These are phyloP conservation scores for Ganoderma leucocontextum DNA, from an alignment of 1,284 basidiomycete species.

Conservation along the genomic window DNA sequence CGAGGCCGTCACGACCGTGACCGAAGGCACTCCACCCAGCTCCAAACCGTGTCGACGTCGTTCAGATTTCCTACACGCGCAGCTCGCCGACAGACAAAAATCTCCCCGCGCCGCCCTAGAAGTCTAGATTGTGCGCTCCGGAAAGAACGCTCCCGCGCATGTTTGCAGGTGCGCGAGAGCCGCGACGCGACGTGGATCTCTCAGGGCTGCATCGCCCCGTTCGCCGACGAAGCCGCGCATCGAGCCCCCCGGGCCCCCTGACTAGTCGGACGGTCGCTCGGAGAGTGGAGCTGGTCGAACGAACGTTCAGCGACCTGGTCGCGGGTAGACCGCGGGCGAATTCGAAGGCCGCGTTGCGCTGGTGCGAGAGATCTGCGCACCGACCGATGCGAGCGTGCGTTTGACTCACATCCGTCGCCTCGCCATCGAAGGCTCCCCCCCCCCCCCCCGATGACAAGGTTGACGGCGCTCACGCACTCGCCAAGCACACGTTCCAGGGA, in stretches of 20 bases:
- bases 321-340: slow-evolving; percentile 7
- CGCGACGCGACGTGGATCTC: neutral
- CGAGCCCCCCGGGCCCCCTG: neutral
- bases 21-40: neutral
- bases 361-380: neutral
- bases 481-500: slow-evolving; percentile 7
- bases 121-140: neutral
- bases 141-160: neutral
- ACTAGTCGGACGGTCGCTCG: slow-evolving; percentile 1
- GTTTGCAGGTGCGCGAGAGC: neutral
- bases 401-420: neutral
- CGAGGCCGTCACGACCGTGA: slow-evolving; percentile 1
- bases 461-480: neutral
- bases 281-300: neutral
- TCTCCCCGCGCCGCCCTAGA: neutral
- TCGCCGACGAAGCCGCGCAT: neutral
- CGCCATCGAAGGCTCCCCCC: slow-evolving; percentile 2
- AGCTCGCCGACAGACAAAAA: neutral
- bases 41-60: neutral
- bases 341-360: slow-evolving; percentile 7
- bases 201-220: neutral
- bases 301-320: neutral
- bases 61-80: neutral
- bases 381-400: neutral
- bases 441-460: neutral